Evolutionary conservation across 148 eudicot genomes (phyloP).

Genomic region (Oxyria digyna): DNA sequence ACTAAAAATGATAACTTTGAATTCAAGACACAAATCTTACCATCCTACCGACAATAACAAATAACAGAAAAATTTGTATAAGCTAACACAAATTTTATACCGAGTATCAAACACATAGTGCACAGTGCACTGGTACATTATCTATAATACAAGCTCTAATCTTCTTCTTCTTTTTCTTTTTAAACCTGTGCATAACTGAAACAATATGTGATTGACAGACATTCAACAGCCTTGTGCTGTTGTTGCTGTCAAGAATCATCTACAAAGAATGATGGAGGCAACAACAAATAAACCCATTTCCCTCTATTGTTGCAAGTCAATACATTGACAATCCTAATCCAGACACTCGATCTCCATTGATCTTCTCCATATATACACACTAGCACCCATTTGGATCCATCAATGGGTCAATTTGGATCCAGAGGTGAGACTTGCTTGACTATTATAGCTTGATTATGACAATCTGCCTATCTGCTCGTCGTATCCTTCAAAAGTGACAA

Average conservation of each 20-base stretch:
- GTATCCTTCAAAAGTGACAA: conserved; percentile 44
- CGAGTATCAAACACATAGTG: neutral
- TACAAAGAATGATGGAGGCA: neutral
- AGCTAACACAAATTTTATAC: neutral
- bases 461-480: conserved; percentile 20
- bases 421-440: neutral
- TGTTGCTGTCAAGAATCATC: conserved; percentile 1
- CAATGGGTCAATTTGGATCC: too few species aligned
- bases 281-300: neutral
- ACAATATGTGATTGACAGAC: neutral
- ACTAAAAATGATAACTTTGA: too few species aligned
- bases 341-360: neutral
- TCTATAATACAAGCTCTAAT: neutral
- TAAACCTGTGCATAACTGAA: neutral
- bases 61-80: neutral
- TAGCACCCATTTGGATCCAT: too few species aligned
- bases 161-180: conserved; percentile 2
- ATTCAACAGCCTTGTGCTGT: conserved; percentile 6
- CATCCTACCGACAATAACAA: too few species aligned
- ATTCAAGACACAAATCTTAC: too few species aligned
- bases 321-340: neutral
- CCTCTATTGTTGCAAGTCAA: neutral
- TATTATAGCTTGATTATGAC: neutral
- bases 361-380: neutral
- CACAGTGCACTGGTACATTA: neutral